Evolutionary conservation across 83 land plant species (phyloP).

Genomic region (Picea abies): DNA sequence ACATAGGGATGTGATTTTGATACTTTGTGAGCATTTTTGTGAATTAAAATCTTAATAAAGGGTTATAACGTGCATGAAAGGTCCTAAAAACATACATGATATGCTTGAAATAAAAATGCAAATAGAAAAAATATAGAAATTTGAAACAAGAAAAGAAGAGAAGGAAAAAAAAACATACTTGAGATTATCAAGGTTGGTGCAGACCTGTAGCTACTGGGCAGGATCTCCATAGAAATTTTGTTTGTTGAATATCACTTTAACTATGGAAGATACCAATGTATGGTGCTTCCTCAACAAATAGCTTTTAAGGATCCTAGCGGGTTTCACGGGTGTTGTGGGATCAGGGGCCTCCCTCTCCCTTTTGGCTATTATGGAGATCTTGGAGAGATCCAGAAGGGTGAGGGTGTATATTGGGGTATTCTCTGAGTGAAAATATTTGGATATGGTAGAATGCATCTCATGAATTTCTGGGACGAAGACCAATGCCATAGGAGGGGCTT

Average conservation of each 20-base stretch:
- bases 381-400: conserved; percentile 90
- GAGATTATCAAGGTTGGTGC: conserved; percentile 82
- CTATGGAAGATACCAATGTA: conserved; percentile 79
- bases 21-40: too few species aligned
- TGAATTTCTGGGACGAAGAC: conserved; percentile 75
- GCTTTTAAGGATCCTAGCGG: conserved; percentile 72
- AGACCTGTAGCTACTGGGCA: conserved; percentile 91
- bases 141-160: neutral
- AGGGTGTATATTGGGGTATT: conserved; percentile 91
- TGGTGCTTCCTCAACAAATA: conserved; percentile 94
- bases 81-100: too few species aligned
- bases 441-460: conserved; percentile 76
- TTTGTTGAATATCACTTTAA: conserved; percentile 65
- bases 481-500: conserved; percentile 90
- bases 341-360: conserved; percentile 35
- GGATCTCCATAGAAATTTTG: conserved; percentile 88
- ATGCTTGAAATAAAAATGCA: too few species aligned
- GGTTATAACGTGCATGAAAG: too few species aligned
- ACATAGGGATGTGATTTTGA: too few species aligned
- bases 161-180: conserved; percentile 52
- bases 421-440: conserved; percentile 71
- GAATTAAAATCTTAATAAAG: too few species aligned
- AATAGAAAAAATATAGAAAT: neutral
- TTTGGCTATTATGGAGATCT: conserved; percentile 53
- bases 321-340: conserved; percentile 30